Conservation (phyloP, 371 early-diverging fungal species). For the Dichotomocladium elegans region DNA sequence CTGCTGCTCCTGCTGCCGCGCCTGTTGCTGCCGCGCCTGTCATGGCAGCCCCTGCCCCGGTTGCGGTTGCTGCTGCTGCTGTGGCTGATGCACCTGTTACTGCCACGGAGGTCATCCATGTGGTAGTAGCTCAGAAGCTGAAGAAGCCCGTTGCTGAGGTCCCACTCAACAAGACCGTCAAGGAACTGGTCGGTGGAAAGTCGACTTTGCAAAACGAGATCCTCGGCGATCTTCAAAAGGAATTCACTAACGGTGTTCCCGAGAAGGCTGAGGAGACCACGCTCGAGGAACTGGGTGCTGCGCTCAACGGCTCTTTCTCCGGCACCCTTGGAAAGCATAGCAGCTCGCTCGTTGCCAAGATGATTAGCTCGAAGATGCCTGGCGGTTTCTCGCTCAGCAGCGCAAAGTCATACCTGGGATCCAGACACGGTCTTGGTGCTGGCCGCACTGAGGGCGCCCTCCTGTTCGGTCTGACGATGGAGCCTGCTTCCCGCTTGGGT, state of each 20-base stretch:
- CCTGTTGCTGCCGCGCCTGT: conserved; percentile 52
- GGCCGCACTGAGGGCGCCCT: conserved; percentile 82
- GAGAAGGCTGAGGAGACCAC: conserved; percentile 93
- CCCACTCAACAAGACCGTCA: conserved; percentile 76
- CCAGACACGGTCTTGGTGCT: conserved; percentile 79
- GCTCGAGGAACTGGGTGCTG: conserved; percentile 76
- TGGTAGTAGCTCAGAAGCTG: conserved; percentile 88
- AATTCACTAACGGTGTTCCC: conserved; percentile 82
- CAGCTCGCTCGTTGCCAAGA: conserved; percentile 71
- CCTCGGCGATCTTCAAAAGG: conserved; percentile 92
- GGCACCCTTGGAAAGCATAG: conserved; percentile 86
- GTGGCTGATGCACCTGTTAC: conserved; percentile 72
- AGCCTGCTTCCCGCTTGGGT: conserved; percentile 82
- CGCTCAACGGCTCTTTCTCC: conserved; percentile 59
- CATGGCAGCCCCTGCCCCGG: conserved; percentile 51
- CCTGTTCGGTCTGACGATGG: conserved; percentile 81
- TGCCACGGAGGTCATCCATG: conserved; percentile 75
- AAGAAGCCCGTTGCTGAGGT: conserved; percentile 81
- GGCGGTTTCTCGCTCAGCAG: conserved; percentile 85
- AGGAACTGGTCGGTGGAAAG: conserved; percentile 94
- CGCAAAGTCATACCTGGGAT: conserved; percentile 70
- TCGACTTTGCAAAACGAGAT: conserved; percentile 97
- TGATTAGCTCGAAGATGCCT: conserved; percentile 91
- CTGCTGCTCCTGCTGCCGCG: conserved; percentile 42
- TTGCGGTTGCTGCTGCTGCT: conserved; percentile 22